Base-by-base conservation (phyloP, 2,329 filamentous ascomycete species). In the Hypoxylon sp. region DNA sequence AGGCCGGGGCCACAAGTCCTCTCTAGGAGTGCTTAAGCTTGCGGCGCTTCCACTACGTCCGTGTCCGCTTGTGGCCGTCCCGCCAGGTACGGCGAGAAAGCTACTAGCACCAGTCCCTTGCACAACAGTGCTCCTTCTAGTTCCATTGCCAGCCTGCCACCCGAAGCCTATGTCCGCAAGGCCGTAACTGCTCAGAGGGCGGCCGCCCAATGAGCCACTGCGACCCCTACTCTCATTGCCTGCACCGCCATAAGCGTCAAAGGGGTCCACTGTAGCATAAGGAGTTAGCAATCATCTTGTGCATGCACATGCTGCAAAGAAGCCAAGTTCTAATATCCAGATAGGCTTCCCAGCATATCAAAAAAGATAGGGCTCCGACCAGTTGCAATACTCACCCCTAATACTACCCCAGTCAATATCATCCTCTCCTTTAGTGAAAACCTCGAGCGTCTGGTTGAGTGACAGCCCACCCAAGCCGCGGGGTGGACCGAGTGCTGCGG, bases 381-480 rank as follows among this genome's bases (percentile, higher is more conserved):
- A 32, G 32, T 2, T 2, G 14, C 6, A 32, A n/a, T 53, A 65
- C 67, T 70, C 21, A 70, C 67, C 82, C 60, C 84, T 82, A 51
- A 86, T 82, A 75, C 87, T 88, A 60, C 85, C 87, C 87, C 87
- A 89, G 72, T 86, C 83, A 43, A 87, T 79, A 67, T 85, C 83
- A 71, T 89, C 86, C 57, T 87, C 84, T 67, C 84, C 83, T 77
- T 89, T 89, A 62, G 85, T 88, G 68, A 87, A 89, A 21, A 89
- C 83, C 70, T 89, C 87, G 30, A 89, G 84, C 5, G 84, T 86
- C 63, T 86, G 84, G 6, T 83, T 85, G 5, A 86, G 68, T 11
- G 72, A 71, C 38, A 78, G 61, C 56, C 73, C 67, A 1, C 70
- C 68, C 2, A 69, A 80, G 43, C 80, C 80, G 36, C 72, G 71